Percentiles rank a stretch among this genome's conserved stretches.
Evolutionary conservation across 75 land plant genomes (phyloP).

Genomic region (Cryptomeria japonica): DNA sequence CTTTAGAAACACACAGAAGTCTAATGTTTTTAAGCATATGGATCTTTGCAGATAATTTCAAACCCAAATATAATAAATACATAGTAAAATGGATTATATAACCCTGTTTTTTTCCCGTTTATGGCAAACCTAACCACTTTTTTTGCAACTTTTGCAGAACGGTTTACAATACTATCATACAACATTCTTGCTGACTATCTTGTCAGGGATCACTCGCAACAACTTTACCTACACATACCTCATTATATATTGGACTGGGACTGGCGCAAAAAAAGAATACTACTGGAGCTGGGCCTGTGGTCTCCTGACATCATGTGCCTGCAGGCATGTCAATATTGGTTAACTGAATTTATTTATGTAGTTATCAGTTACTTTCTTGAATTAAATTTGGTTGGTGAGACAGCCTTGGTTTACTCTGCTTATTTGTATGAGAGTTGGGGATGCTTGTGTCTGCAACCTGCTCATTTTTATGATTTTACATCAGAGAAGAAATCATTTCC

Average conservation of each 20-base stretch:
- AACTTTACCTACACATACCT: slow-evolving; percentile 88
- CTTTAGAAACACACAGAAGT: not conserved
- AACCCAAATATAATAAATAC: not conserved
- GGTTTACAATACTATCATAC: slow-evolving; percentile 79
- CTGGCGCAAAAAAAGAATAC: slow-evolving; percentile 65
- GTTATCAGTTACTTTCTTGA: not conserved
- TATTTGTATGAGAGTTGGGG: not conserved
- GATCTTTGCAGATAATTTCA: not conserved
- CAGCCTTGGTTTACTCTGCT: not conserved
- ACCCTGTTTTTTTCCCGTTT: not conserved
- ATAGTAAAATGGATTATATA: not conserved
- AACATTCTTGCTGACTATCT: slow-evolving; percentile 91
- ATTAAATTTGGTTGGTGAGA: slow-evolving; percentile 1
- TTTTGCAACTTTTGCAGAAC: slow-evolving; percentile 47
- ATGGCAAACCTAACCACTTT: not conserved
- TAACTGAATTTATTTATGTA: not conserved
- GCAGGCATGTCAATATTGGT: slow-evolving; percentile 56
- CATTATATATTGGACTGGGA: slow-evolving; percentile 67
- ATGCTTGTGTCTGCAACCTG: not conserved
- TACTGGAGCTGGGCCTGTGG: slow-evolving; percentile 89
- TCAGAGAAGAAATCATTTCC: not conserved
- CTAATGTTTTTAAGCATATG: not conserved
- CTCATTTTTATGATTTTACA: not conserved
- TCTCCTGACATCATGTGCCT: slow-evolving; percentile 93
- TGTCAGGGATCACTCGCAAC: slow-evolving; percentile 52